Evolutionary conservation across 2,329 filamentous ascomycete species (phyloP), one percentile per base, ranked within the genome.

Genomic region (Hypoxylon sp.): DNA sequence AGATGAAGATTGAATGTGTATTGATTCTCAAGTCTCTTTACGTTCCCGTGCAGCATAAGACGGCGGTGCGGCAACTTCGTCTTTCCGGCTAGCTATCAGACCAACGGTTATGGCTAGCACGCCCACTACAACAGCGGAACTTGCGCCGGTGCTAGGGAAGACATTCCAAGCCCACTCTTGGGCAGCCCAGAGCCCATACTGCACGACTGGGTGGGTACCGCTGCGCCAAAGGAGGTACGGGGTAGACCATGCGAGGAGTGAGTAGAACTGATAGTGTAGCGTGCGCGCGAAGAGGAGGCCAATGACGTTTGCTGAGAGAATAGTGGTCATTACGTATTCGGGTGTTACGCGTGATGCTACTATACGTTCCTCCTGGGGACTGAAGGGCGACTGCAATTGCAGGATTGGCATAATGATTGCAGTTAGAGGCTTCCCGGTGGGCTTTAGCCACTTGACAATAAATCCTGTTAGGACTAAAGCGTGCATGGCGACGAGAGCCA

Each of bases 161-260:
- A 94, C 88, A 71, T 97, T 97, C 94, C 94, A 97, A 11, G 91
- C 92, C 89, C 91, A 94, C 77, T 97, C 94, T 78, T 97, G 94
- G 62, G 87, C 82, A 2, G 82, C 85, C 91, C 92, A 97, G 8
- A 94, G 78, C 3, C 79, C 79, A 72, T 89, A 89, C 69, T 93
- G 86, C 30, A 90, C 72, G 10, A 90, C 74, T 0, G 91, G 89
- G 71, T 90, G 88, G 63, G 89, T 80, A 1, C 89, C 89, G 57
- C 89, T 87, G 72, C 87, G 87, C 93, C 93, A 97, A 54, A 97
- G 85, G 66, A 97, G 82, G 76, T 92, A 96, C 0, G 94, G 94
- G 6, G 92, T 92, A 13, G 91, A 86, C 94, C 94, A 97, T 26
- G 91, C 91, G 62, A 97, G 85, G 82, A 96, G 97, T 47, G 92